A percentile compares a stretch with the other conserved stretches of the same genome.
Conservation (phyloP, 176 grass and related monocot species). For the Elaeis guineensis region DNA sequence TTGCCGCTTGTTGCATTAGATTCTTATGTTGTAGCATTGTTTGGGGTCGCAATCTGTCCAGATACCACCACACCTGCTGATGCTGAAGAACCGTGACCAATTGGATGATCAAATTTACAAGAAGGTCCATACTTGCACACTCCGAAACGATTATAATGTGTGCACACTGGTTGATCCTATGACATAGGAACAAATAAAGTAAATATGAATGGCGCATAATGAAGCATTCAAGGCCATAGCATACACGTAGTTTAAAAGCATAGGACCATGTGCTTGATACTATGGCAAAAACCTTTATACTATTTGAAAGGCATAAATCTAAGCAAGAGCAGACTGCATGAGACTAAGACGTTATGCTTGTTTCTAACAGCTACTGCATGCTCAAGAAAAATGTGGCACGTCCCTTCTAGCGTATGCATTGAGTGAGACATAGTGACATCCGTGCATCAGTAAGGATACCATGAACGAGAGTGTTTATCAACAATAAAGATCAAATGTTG, state of each 20-base stretch:
- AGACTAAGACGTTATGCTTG: no score
- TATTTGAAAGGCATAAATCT: no score
- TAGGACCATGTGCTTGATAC: no score
- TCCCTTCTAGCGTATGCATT: no score
- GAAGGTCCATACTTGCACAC: conserved; percentile 69
- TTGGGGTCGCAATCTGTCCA: no score
- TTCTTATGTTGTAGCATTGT: no score
- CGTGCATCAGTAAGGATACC: background rate
- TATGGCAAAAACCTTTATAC: no score
- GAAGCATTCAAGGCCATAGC: background rate
- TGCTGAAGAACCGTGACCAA: conserved; percentile 38
- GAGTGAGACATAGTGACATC: no score
- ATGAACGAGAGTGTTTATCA: background rate
- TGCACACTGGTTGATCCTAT: conserved; percentile 75
- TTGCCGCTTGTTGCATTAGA: no score
- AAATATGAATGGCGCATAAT: background rate
- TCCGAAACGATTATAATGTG: conserved; percentile 57
- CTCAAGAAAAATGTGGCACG: no score
- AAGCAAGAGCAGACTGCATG: no score
- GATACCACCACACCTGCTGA: conserved; percentile 17
- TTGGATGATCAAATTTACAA: conserved; percentile 73
- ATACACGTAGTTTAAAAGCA: background rate
- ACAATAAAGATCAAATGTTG: conserved; percentile 1
- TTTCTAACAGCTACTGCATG: no score
- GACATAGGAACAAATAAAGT: conserved; percentile 13